These are phyloP conservation scores for Colletotrichum tabaci DNA, from an alignment of 2,329 filamentous ascomycete genomes.

Conservation along the genomic window DNA sequence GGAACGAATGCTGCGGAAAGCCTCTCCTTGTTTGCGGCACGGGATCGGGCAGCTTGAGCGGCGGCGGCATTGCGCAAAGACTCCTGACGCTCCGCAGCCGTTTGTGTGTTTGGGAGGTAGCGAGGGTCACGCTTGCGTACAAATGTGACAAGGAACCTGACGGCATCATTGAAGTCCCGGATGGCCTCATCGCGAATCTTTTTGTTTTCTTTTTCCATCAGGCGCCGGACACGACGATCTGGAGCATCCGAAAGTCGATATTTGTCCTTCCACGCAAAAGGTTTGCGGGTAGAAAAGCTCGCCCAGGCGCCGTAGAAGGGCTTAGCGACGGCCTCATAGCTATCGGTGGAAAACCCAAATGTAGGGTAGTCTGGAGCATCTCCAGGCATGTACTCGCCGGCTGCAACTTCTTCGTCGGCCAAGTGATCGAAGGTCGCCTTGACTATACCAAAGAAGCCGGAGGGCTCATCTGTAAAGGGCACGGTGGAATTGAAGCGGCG, in stretches of 20 bases:
- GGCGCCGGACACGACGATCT: constrained; percentile 83
- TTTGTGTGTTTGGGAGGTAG: constrained; percentile 82
- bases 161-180: constrained; percentile 92
- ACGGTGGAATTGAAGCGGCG: constrained; percentile 84
- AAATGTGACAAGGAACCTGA: constrained; percentile 88
- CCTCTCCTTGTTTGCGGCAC: constrained; percentile 85
- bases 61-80: constrained; percentile 82
- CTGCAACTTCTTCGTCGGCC: constrained; percentile 83
- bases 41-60: constrained; percentile 86
- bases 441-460: constrained; percentile 88
- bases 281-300: constrained; percentile 86
- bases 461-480: constrained; percentile 83
- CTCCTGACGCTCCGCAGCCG: constrained; percentile 85
- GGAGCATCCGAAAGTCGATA: constrained; percentile 89
- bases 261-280: constrained; percentile 90
- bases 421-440: constrained; percentile 84
- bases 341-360: constrained; percentile 84
- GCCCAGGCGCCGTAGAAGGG: constrained; percentile 87
- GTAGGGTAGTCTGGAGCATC: constrained; percentile 79
- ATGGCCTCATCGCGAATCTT: constrained; percentile 85
- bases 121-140: constrained; percentile 92
- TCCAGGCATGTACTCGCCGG: constrained; percentile 77
- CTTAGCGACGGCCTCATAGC: constrained; percentile 82
- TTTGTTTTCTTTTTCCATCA: constrained; percentile 97
- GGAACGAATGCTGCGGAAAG: constrained; percentile 76